Percentiles rank a stretch among this genome's conserved stretches.
Evolutionary conservation across 768 basidiomycete genomes (phyloP).

Genomic region (Mycena epipterygia): DNA sequence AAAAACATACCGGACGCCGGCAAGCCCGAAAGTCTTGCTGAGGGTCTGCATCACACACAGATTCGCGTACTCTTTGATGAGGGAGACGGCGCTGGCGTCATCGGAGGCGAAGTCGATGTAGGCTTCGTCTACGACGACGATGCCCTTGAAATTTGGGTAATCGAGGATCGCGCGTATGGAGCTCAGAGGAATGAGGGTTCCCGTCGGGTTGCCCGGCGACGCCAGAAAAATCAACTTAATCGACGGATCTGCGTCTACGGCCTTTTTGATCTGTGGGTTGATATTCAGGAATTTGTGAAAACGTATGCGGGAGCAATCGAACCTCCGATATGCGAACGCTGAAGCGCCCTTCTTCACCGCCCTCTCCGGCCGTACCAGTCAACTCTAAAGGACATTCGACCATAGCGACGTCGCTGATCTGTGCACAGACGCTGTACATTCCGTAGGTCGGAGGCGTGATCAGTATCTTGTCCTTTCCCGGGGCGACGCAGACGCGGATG

Average conservation of each 20-base stretch:
- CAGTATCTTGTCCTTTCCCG: constrained; percentile 85
- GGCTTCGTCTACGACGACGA: constrained; percentile 96
- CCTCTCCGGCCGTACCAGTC: constrained; percentile 72
- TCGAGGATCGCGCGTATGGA: constrained; percentile 80
- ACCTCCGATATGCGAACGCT: constrained; percentile 83
- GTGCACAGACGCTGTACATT: constrained; percentile 96
- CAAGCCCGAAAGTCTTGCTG: constrained; percentile 96
- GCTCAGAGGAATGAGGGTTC: constrained; percentile 83
- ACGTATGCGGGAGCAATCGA: constrained; percentile 40
- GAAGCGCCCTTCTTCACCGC: constrained; percentile 80
- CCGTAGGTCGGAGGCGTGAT: constrained; percentile 97
- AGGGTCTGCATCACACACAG: constrained; percentile 96
- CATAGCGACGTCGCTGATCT: constrained; percentile 92
- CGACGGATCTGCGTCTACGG: constrained; percentile 74
- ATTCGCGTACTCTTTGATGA: constrained; percentile 88
- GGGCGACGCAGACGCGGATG: constrained; percentile 89
- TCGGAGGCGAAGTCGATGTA: constrained; percentile 93
- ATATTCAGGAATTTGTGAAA: neutral
- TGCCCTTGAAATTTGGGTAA: constrained; percentile 87
- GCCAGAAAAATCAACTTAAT: constrained; percentile 96
- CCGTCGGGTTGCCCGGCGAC: constrained; percentile 97
- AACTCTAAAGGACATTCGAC: constrained; percentile 82
- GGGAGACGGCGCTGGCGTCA: constrained; percentile 71
- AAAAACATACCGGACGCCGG: constrained; percentile 85
- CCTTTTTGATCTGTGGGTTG: constrained; percentile 73